Evolutionary conservation across 768 basidiomycete species (phyloP).

Genomic region (Paxillus involutus): DNA sequence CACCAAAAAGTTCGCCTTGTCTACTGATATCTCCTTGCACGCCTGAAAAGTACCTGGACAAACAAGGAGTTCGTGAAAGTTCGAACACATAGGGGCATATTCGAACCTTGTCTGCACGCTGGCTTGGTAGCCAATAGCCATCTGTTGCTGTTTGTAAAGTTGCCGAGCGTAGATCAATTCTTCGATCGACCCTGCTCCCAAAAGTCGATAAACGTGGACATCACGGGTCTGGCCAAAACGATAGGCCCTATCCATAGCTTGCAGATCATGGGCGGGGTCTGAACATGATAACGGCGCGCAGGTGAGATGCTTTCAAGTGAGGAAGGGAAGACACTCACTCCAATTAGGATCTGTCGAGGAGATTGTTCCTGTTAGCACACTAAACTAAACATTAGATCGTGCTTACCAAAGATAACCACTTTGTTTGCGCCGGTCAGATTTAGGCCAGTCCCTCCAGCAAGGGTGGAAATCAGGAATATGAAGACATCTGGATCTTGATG

Average conservation of each 20-base stretch:
- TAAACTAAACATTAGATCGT: neutral
- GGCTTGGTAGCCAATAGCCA: constrained; percentile 86
- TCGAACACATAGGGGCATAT: neutral
- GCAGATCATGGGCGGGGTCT: constrained; percentile 96
- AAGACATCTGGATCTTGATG: constrained; percentile 72
- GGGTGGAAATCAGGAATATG: constrained; percentile 85
- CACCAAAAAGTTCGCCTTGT: constrained; percentile 83
- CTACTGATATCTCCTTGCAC: constrained; percentile 74
- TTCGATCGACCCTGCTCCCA: constrained; percentile 86
- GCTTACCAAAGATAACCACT: constrained; percentile 84
- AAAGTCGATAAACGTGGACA: constrained; percentile 78
- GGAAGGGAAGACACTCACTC: constrained; percentile 61
- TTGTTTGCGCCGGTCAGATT: constrained; percentile 93
- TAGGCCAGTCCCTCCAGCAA: constrained; percentile 89
- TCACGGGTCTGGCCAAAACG: constrained; percentile 86
- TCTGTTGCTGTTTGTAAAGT: constrained; percentile 91
- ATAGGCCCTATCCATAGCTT: constrained; percentile 87
- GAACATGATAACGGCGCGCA: neutral
- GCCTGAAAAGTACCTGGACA: constrained; percentile 70
- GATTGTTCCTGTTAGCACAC: neutral
- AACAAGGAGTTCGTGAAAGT: neutral
- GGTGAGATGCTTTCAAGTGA: neutral
- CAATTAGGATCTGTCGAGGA: constrained; percentile 77
- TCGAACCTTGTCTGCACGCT: constrained; percentile 76
- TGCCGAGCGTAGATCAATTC: constrained; percentile 88